Evolutionary conservation across 2,329 filamentous ascomycete genomes (phyloP).

Genomic region (Clonostachys rosea): DNA sequence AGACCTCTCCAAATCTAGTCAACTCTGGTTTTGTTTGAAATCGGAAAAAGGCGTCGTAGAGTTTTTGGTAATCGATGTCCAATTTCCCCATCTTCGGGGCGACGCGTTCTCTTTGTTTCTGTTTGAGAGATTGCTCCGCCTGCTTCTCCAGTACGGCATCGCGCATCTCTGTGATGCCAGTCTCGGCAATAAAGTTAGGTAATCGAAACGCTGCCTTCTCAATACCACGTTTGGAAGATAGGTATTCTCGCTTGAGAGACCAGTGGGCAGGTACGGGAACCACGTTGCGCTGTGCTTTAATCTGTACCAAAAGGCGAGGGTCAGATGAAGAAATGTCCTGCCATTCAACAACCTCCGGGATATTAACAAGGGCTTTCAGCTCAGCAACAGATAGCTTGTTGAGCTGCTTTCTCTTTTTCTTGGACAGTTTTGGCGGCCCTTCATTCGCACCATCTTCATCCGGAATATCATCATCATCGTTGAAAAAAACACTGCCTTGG

Average conservation of each 20-base stretch:
- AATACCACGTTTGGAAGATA: conserved; percentile 94
- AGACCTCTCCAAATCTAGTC: conserved; percentile 96
- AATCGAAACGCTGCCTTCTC: conserved; percentile 92
- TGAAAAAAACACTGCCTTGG: conserved; percentile 80
- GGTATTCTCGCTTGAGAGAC: conserved; percentile 93
- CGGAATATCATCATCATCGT: conserved; percentile 81
- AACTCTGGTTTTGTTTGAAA: conserved; percentile 95
- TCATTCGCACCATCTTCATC: conserved; percentile 73
- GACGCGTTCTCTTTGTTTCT: conserved; percentile 92
- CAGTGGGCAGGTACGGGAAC: conserved; percentile 93
- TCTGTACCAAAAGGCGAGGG: conserved; percentile 82
- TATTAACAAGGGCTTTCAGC: conserved; percentile 84
- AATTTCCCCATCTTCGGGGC: conserved; percentile 95
- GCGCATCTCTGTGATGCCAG: conserved; percentile 96
- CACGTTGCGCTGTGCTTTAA: conserved; percentile 92
- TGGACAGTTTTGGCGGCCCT: conserved; percentile 70
- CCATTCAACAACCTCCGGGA: conserved; percentile 96
- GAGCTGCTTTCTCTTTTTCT: conserved; percentile 89
- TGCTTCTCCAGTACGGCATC: conserved; percentile 96
- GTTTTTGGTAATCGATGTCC: conserved; percentile 96
- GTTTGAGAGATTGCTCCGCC: conserved; percentile 84
- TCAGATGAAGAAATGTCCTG: conserved; percentile 90
- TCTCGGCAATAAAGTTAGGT: conserved; percentile 95
- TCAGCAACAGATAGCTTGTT: conserved; percentile 94
- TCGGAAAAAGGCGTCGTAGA: conserved; percentile 97